Evolutionary conservation across 768 basidiomycete genomes (phyloP).

Genomic region (Agaricus blazei): DNA sequence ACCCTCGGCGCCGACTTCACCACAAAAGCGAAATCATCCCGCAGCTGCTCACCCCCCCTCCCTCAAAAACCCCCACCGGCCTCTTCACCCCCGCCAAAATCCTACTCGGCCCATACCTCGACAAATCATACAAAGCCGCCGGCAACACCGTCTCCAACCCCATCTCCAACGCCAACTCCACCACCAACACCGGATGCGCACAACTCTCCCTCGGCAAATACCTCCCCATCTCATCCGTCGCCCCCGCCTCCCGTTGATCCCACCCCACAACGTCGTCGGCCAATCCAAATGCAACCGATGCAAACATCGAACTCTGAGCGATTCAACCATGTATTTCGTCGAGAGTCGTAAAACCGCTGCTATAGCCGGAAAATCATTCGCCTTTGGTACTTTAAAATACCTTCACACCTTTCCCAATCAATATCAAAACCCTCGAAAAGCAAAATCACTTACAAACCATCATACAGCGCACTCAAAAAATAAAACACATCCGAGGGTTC

Average conservation of each 20-base stretch:
- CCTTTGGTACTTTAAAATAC: slow-evolving; percentile 48
- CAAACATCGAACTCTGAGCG: slow-evolving; percentile 58
- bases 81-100: slow-evolving; percentile 50
- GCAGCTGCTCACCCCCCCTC: too few relatives aligned
- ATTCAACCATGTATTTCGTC: slow-evolving; percentile 70
- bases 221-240: slow-evolving; percentile 42
- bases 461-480: slow-evolving; percentile 66
- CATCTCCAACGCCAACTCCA: slow-evolving; percentile 66
- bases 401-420: slow-evolving; percentile 23
- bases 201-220: slow-evolving; percentile 56
- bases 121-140: slow-evolving; percentile 69
- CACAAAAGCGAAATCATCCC: slow-evolving; percentile 5
- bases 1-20: slow-evolving; percentile 8
- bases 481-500: slow-evolving; percentile 61
- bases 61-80: slow-evolving; percentile 25
- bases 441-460: slow-evolving; percentile 57
- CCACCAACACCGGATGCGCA: slow-evolving; percentile 65
- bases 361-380: slow-evolving; percentile 53
- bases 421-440: neutral
- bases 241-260: slow-evolving; percentile 60
- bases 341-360: slow-evolving; percentile 67
- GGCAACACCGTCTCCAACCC: slow-evolving; percentile 53
- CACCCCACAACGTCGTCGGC: slow-evolving; percentile 61
- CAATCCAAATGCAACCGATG: slow-evolving; percentile 57
- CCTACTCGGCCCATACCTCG: slow-evolving; percentile 67